A percentile compares a stretch with the other conserved stretches of the same genome.
These are phyloP conservation scores for Suillus bovinus DNA, from an alignment of 768 basidiomycete species.

Conservation along the genomic window DNA sequence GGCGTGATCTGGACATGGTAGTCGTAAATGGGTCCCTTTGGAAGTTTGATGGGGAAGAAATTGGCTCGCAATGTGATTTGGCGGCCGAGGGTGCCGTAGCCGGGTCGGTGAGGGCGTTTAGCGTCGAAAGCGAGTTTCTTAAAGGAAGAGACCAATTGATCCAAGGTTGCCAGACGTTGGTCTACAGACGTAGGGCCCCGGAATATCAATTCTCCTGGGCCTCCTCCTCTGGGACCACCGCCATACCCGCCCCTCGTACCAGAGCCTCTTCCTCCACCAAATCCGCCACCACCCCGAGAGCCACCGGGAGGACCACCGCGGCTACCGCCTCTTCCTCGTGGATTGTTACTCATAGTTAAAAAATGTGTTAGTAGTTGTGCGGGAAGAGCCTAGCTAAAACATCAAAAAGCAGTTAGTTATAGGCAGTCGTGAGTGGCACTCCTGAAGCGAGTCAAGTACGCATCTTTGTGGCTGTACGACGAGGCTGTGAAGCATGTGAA, in stretches of 20 bases:
- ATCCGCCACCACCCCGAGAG: constrained; percentile 18
- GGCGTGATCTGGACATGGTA: constrained; percentile 44
- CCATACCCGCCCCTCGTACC: constrained; percentile 25
- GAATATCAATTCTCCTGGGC: constrained; percentile 31
- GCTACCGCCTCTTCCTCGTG: constrained; percentile 17
- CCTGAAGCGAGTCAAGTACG: not conserved
- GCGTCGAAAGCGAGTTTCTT: constrained; percentile 31
- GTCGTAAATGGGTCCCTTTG: constrained; percentile 43
- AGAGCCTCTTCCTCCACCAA: constrained; percentile 17
- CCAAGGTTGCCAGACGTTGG: constrained; percentile 29
- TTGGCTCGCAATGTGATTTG: constrained; percentile 46
- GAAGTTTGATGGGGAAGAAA: constrained; percentile 48
- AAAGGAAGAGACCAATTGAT: constrained; percentile 31
- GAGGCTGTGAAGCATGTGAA: not conserved
- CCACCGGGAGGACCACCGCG: constrained; percentile 17
- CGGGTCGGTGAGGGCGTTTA: constrained; percentile 46
- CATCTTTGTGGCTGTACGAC: not conserved
- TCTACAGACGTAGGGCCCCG: constrained; percentile 33
- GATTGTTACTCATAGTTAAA: constrained; percentile 1
- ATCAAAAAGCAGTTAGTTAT: not conserved
- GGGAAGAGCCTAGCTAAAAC: not conserved
- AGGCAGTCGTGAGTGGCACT: not conserved
- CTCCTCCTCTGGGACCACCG: constrained; percentile 28
- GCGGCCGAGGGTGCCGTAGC: constrained; percentile 44
- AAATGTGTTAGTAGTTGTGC: not conserved